phyloP scores from a whole-genome alignment of 1,284 basidiomycete genomes.

The Stygiomarasmius scandens region DNA sequence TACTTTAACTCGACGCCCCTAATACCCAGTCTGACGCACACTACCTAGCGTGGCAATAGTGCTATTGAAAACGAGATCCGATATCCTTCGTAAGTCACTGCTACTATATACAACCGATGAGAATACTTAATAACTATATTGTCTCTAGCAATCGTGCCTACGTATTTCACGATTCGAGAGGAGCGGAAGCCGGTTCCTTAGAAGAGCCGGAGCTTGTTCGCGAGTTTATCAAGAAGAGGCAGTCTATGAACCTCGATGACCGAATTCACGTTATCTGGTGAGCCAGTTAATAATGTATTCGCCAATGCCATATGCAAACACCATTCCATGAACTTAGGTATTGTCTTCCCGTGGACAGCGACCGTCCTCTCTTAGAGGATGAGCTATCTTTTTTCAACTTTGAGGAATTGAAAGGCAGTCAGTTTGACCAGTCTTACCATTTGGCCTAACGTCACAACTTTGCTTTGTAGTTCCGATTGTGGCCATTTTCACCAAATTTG shows the following conservation, averaged over 20 bases:
- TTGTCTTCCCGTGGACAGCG: constrained; percentile 12
- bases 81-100: neutral
- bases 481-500: constrained; percentile 16
- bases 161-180: constrained; percentile 12
- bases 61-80: constrained; percentile 9
- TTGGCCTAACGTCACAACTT: too few relatives aligned
- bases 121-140: neutral
- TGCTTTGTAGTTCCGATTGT: constrained; percentile 9
- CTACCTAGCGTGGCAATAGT: constrained; percentile 5
- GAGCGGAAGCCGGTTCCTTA: constrained; percentile 11
- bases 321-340: too few relatives aligned
- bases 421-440: neutral
- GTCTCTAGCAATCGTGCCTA: constrained; percentile 4
- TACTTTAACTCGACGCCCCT: too few relatives aligned
- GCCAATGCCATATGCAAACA: too few relatives aligned
- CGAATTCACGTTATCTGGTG: constrained; percentile 12
- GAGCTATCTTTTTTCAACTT: constrained; percentile 13
- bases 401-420: constrained; percentile 1
- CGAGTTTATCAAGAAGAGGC: neutral
- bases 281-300: neutral
- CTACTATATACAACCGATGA: neutral
- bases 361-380: constrained; percentile 6
- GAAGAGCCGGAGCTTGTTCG: neutral
- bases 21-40: neutral
- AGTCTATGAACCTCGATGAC: neutral